Evolutionary conservation across 768 basidiomycete species (phyloP), one percentile per base, ranked within the genome.

Genomic region (Pisolithus albus): DNA sequence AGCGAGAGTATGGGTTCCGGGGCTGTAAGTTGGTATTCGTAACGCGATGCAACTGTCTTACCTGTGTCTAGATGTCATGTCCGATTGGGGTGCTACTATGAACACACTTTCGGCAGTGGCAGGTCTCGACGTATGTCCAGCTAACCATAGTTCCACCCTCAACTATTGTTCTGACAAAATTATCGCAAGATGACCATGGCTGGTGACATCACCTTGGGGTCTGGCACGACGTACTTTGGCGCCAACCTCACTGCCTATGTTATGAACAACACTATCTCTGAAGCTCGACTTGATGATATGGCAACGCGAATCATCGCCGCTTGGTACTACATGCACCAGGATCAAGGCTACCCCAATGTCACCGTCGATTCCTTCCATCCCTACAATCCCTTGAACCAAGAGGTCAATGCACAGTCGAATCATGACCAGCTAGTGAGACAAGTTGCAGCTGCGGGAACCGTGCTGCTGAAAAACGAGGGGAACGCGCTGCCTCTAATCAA

Each of bases 251-350:
- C 81, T 1, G 61, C 70, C 28, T 80, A 78, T 9, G 84, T 89
- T 15, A 71, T 77, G 52, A 80, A 78, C 39, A 79, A 83, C 16
- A 69, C 75, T 30, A 83, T 92, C 5, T 67, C 82, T 0, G 66
- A 76, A 57, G 62, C 75, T 19, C 77, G 84, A 34, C 69, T 86
- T n/a, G 76, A 82, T 60, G 82, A 90, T 62, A 77, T 88, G 76
- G 86, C 86, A 1, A 78, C 78, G 3, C 80, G 87, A 18, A 83
- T 88, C 52, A 62, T 88, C 9, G 83, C 85, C 16, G 76, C 77
- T 7, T 88, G 81, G 76, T 83, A 62, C 36, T 73, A 71, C 49
- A 4, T 52, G 49, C 65, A 62, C 49, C 73, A 67, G 51, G 73
- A 69, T 34, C 16, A 58, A 47, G 58, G 40, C 15, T 69, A 67